These are phyloP conservation scores for Karstenula rhodostoma DNA, from an alignment of 2,329 filamentous ascomycete genomes.

Conservation along the genomic window DNA sequence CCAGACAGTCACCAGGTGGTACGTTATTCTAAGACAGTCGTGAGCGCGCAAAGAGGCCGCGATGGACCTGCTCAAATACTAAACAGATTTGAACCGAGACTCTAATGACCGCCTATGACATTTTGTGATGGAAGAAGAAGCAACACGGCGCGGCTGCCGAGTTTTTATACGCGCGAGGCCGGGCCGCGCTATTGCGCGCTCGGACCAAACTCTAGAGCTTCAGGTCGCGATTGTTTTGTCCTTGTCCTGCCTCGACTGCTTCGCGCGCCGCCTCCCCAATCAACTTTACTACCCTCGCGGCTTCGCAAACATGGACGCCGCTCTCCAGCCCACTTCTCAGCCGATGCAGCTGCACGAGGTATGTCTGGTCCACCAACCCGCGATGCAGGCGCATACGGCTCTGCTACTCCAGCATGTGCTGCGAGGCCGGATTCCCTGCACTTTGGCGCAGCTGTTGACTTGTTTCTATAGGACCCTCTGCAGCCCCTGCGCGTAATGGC, in stretches of 20 bases:
- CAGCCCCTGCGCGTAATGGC: slow-evolving; percentile 70
- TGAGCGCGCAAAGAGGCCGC: slow-evolving; percentile 93
- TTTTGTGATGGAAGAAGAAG: slow-evolving; percentile 65
- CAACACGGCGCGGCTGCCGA: slow-evolving; percentile 38
- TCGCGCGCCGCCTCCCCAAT: not conserved
- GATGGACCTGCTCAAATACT: slow-evolving; percentile 89
- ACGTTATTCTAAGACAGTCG: slow-evolving; percentile 87
- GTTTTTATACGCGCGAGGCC: slow-evolving; percentile 34
- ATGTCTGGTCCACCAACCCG: not conserved
- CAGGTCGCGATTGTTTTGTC: slow-evolving; percentile 36
- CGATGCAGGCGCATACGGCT: slow-evolving; percentile 12
- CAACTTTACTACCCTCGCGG: slow-evolving; percentile 42
- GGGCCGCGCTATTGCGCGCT: slow-evolving; percentile 28
- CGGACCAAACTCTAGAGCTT: slow-evolving; percentile 17
- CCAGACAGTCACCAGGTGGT: slow-evolving; percentile 64
- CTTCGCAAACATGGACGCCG: slow-evolving; percentile 58
- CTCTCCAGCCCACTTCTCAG: not conserved
- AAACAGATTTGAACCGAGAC: slow-evolving; percentile 92
- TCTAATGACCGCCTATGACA: slow-evolving; percentile 95
- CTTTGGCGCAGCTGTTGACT: slow-evolving; percentile 20
- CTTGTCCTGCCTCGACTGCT: not conserved
- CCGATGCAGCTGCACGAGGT: slow-evolving; percentile 1
- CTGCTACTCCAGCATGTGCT: not conserved
- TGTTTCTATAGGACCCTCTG: slow-evolving; percentile 54
- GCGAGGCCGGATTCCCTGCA: slow-evolving; percentile 19